These are phyloP conservation scores for Cynara cardunculus DNA, from an alignment of 129 eudicot genomes.

Conservation along the genomic window DNA sequence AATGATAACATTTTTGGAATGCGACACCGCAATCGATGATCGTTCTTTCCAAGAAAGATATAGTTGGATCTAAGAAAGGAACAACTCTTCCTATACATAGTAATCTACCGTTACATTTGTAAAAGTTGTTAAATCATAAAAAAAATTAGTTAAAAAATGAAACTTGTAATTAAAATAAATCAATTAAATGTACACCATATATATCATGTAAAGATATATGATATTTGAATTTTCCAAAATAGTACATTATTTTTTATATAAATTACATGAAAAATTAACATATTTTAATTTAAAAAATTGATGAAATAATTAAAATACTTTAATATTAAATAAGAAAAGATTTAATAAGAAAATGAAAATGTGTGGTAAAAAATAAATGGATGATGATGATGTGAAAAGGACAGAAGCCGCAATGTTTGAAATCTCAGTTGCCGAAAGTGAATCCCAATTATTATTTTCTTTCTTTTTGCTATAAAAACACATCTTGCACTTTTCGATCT, in stretches of 20 bases:
- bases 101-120: not conserved
- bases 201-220: no score
- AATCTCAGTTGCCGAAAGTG: constrained; percentile 31
- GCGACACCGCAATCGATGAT: not conserved
- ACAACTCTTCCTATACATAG: not conserved
- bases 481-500: not conserved
- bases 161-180: no score
- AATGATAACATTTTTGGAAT: not conserved
- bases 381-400: constrained; percentile 9
- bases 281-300: no score
- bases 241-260: no score
- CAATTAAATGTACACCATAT: no score
- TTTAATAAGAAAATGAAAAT: not conserved
- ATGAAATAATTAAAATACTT: not conserved
- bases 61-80: not conserved
- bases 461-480: not conserved
- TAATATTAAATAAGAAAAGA: no score
- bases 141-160: no score
- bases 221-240: no score
- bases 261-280: no score
- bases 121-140: not conserved
- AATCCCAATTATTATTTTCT: constrained; percentile 3
- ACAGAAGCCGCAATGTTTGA: constrained; percentile 37
- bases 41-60: not conserved
- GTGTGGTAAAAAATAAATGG: not conserved